phyloP scores from a whole-genome alignment of 768 basidiomycete genomes.

The Xerocomus spinulosus region DNA sequence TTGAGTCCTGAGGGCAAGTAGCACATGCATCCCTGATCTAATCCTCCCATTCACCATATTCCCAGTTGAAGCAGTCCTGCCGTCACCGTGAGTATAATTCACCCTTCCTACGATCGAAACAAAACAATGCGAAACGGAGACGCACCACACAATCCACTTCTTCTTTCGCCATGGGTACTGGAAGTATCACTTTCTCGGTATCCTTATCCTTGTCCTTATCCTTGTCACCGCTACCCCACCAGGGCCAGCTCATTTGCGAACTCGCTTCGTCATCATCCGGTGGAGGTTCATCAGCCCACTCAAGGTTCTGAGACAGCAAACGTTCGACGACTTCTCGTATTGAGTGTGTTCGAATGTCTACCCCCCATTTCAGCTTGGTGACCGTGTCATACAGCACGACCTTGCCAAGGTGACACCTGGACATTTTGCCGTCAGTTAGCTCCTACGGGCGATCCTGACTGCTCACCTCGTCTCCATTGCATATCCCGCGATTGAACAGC shows the following conservation, averaged over 20 bases:
- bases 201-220: conserved; percentile 25
- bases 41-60: conserved; percentile 44
- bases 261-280: conserved; percentile 4
- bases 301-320: conserved; percentile 49
- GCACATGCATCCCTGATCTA: not conserved
- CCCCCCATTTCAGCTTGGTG: conserved; percentile 71
- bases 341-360: conserved; percentile 65
- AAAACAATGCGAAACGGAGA: conserved; percentile 8
- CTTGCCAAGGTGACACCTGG: conserved; percentile 82
- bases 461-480: conserved; percentile 69
- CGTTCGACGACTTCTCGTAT: conserved; percentile 71
- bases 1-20: not conserved
- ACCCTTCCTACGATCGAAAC: not conserved
- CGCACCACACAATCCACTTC: conserved; percentile 65
- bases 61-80: conserved; percentile 74
- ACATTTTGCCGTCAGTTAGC: not conserved
- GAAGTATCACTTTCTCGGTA: conserved; percentile 18
- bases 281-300: conserved; percentile 40
- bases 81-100: not conserved
- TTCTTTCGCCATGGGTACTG: conserved; percentile 46
- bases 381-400: conserved; percentile 85
- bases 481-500: conserved; percentile 81
- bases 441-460: not conserved
- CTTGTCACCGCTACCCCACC: conserved; percentile 32
- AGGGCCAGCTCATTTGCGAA: conserved; percentile 16